A percentile compares a stretch with the other conserved stretches of the same genome.
Conservation (phyloP, 139 green algal species). For the Haematococcus sp. region DNA sequence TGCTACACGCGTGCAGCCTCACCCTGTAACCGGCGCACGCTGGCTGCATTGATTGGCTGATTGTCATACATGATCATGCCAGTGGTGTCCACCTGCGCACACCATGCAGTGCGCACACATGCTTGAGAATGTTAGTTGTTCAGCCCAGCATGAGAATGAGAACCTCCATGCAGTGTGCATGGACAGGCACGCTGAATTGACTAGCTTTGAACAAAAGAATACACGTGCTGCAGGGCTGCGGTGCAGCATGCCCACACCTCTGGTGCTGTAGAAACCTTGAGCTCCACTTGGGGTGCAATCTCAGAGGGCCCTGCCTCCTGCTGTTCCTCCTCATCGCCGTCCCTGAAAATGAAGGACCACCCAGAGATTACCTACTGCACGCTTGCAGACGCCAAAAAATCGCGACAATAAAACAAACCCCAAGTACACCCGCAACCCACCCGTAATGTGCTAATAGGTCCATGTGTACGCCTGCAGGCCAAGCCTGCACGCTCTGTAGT, state of each 20-base stretch:
- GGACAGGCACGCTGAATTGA: not conserved
- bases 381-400: not conserved
- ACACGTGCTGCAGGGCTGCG: no score
- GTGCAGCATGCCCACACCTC: slow-evolving; percentile 18
- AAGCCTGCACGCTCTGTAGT: not conserved
- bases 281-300: not conserved
- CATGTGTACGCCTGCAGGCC: slow-evolving; percentile 9
- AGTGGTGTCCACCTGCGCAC: slow-evolving; percentile 55
- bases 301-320: not conserved
- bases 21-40: slow-evolving; percentile 45
- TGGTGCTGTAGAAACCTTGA: slow-evolving; percentile 21
- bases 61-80: slow-evolving; percentile 51
- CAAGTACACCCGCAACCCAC: no score
- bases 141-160: not conserved
- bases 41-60: slow-evolving; percentile 24
- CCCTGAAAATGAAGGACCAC: not conserved
- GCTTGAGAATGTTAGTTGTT: no score
- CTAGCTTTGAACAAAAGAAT: no score
- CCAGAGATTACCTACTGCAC: not conserved
- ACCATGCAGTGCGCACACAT: no score
- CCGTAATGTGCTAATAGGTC: slow-evolving; percentile 34
- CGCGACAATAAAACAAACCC: no score
- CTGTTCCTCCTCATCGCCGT: slow-evolving; percentile 7
- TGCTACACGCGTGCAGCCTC: not conserved
- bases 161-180: not conserved